A percentile compares a stretch with the other conserved stretches of the same genome.
phyloP scores from a whole-genome alignment of 108 stramenopile genomes.

The Hondaea fermentalgiana region DNA sequence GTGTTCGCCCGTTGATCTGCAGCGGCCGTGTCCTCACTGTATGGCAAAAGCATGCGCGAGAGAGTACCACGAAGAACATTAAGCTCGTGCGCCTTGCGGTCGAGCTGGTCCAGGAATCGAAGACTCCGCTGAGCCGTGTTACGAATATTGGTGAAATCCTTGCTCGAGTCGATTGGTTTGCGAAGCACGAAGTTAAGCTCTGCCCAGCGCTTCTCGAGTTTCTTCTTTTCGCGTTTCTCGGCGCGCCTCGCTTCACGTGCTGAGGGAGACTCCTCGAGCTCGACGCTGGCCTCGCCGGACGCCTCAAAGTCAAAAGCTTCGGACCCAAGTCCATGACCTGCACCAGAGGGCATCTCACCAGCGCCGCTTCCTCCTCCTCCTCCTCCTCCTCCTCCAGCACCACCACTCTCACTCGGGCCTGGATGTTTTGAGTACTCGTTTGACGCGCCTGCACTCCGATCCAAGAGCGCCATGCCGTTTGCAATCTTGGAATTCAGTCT shows the following conservation, averaged over 20 bases:
- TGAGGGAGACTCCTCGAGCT: background rate
- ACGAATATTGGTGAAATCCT: background rate
- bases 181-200: background rate
- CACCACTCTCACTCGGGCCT: too few relatives aligned
- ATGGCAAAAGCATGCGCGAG: conserved; percentile 35
- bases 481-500: background rate
- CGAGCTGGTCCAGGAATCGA: conserved; percentile 20
- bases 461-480: background rate
- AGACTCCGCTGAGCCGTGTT: conserved; percentile 20
- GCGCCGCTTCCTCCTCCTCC: too few relatives aligned
- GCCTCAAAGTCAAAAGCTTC: background rate
- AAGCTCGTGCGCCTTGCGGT: conserved; percentile 11
- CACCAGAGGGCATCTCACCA: too few relatives aligned
- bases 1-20: conserved; percentile 23
- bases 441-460: background rate
- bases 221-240: background rate
- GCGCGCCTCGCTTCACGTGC: background rate
- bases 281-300: background rate
- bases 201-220: background rate
- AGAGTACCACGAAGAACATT: conserved; percentile 33
- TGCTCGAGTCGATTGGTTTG: background rate
- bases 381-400: too few relatives aligned
- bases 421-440: background rate
- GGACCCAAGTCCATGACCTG: too few relatives aligned
- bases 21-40: conserved; percentile 35